phyloP scores from a whole-genome alignment of 345 rosid genomes.

The Eucalyptus cloeziana region DNA sequence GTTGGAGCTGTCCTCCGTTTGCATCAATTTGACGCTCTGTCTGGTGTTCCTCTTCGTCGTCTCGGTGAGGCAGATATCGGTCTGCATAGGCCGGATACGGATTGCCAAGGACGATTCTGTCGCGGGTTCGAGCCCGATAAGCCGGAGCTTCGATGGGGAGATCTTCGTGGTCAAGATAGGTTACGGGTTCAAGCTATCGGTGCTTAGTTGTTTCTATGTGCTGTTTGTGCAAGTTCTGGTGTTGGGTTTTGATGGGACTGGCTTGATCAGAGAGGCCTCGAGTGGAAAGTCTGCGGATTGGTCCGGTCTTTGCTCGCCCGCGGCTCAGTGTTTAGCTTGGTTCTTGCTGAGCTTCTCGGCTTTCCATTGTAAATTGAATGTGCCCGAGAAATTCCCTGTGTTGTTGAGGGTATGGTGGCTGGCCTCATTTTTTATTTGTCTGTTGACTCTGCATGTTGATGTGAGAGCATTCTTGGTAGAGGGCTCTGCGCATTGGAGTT shows the following conservation, averaged over 20 bases:
- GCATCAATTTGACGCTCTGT: conserved; percentile 56
- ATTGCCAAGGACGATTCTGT: conserved; percentile 55
- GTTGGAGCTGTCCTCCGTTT: conserved; percentile 62
- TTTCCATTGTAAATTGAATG: conserved; percentile 76
- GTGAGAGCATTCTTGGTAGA: conserved; percentile 40
- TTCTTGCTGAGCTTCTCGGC: conserved; percentile 55
- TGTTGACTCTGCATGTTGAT: conserved; percentile 61
- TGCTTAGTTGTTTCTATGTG: conserved; percentile 68
- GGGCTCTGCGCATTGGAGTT: conserved; percentile 44
- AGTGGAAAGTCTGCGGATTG: conserved; percentile 37
- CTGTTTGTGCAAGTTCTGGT: conserved; percentile 55
- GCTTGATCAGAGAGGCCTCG: conserved; percentile 39
- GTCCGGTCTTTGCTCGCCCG: conserved; percentile 49
- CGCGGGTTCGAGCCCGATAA: conserved; percentile 27
- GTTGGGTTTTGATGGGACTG: conserved; percentile 68
- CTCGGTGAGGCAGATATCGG: conserved; percentile 51
- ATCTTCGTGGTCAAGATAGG: conserved; percentile 35
- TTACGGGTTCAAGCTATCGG: conserved; percentile 46
- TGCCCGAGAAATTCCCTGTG: conserved; percentile 58
- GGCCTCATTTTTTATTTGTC: conserved; percentile 56
- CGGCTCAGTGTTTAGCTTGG: conserved; percentile 77
- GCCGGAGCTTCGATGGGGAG: conserved; percentile 22
- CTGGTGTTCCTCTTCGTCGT: conserved; percentile 51
- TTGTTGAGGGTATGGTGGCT: conserved; percentile 89
- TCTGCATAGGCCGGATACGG: conserved; percentile 49